Base-by-base conservation (phyloP, 805 yeast species). In the Saturnispora ahearnii region DNA sequence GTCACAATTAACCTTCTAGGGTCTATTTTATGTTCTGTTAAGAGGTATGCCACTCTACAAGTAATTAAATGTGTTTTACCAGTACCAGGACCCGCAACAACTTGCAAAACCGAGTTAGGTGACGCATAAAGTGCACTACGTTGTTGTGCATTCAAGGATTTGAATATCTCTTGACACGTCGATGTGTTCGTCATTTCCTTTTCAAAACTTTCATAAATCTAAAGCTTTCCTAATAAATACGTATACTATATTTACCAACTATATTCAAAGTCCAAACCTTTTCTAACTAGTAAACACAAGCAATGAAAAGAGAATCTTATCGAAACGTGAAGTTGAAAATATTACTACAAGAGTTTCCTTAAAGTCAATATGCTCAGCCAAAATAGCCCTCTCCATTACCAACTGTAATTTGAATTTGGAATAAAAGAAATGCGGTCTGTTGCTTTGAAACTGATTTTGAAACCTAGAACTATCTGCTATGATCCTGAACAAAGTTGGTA, bases 41-140 rank as follows among this genome's bases (percentile, higher is more conserved):
- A 56, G 29, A 90, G 67, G 58, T 81, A 77, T 0, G 90, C 90
- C 9, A 90, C 93, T 42, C 96, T 70, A 1, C 88, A 74, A 0
- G 87, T 81, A 29, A 91, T 65, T 1, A 93, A 91, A 61, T 81
- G 82, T 2, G 99, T 91, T 64, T 91, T 91, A 5, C 84, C 84
- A 0, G 82, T 77, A 2, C 83, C 82, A 1, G 83, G 83, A 0
- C 83, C 83, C 1, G 83, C 83, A 10, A 78, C 63, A 37, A 78
- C 71, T 56, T 77, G 80, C 41, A 78, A 60, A 18, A 71, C 69
- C 1, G 67, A 64, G 5, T 63, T 49, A 6, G 64, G 55, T 1
- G 73, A 67, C 1, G 75, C 64, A 1, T 68, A 62, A 11, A 75
- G 78, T 2, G 82, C 82, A 48, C 58, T 50, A 9, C 50, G 51